Percentiles rank a stretch among this genome's conserved stretches.
phyloP scores from a whole-genome alignment of 768 basidiomycete genomes.

The Kwoniella dendrophila region DNA sequence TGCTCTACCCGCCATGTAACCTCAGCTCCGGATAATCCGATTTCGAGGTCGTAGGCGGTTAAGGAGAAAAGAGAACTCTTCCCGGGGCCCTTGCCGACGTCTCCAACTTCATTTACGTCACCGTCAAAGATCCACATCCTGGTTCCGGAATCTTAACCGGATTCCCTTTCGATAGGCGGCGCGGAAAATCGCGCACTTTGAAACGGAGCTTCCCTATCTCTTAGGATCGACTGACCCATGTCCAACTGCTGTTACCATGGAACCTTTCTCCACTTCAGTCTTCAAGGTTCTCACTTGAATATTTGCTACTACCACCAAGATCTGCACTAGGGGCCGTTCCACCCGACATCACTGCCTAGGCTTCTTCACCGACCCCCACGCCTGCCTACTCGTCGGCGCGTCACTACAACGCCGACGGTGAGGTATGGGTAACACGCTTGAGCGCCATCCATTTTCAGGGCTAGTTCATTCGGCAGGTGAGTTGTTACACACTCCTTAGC shows the following conservation, averaged over 20 bases:
- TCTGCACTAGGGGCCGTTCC: conserved; percentile 80
- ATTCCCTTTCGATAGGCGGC: conserved; percentile 75
- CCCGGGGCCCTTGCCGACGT: conserved; percentile 70
- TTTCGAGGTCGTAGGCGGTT: conserved; percentile 74
- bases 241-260: conserved; percentile 84
- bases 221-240: conserved; percentile 84
- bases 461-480: conserved; percentile 89
- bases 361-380: conserved; percentile 78
- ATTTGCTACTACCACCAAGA: conserved; percentile 89
- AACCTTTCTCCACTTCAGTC: conserved; percentile 88
- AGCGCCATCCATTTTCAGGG: conserved; percentile 90
- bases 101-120: conserved; percentile 69
- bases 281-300: conserved; percentile 83
- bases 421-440: conserved; percentile 82
- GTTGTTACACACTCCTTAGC: conserved; percentile 87
- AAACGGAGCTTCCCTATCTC: conserved; percentile 75
- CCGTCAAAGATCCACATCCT: conserved; percentile 64
- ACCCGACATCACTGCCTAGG: conserved; percentile 73
- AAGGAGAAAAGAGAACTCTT: conserved; percentile 80
- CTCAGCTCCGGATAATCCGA: conserved; percentile 74
- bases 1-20: conserved; percentile 73
- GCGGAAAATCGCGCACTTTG: conserved; percentile 67
- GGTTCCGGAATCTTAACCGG: conserved; percentile 77
- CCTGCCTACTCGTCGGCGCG: conserved; percentile 63
- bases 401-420: conserved; percentile 70